phyloP scores from a whole-genome alignment of 2,329 filamentous ascomycete genomes.

The Periconia digitata region DNA sequence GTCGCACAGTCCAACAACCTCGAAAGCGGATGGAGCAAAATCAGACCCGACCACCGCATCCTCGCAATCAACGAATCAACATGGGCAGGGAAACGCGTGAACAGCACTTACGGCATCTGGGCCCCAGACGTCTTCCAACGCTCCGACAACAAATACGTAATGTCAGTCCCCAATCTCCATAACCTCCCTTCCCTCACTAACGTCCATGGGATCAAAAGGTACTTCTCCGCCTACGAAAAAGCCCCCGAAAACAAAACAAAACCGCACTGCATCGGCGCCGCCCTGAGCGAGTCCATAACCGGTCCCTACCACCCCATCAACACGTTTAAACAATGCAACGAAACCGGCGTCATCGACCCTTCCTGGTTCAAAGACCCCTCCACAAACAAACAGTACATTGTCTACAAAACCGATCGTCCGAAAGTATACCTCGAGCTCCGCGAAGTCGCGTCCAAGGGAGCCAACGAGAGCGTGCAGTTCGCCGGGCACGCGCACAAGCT shows the following conservation, averaged over 20 bases:
- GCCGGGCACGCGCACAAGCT: slow-evolving; percentile 1
- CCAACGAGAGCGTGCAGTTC: slow-evolving; percentile 1
- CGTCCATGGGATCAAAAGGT: background rate
- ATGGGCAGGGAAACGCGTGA: no score
- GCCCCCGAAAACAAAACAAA: background rate
- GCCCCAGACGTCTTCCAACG: no score
- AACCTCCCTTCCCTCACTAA: background rate
- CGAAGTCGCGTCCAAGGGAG: background rate
- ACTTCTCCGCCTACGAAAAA: slow-evolving; percentile 3
- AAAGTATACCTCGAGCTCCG: slow-evolving; percentile 3
- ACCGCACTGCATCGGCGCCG: slow-evolving; percentile 5
- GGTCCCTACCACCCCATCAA: slow-evolving; percentile 2
- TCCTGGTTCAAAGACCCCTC: slow-evolving; percentile 6
- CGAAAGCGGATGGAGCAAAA: background rate
- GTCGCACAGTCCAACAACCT: background rate
- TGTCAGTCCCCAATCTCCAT: background rate
- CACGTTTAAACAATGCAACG: slow-evolving; percentile 5
- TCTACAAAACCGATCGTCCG: slow-evolving; percentile 6
- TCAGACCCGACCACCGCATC: background rate
- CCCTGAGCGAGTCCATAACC: background rate
- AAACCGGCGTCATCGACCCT: slow-evolving; percentile 6
- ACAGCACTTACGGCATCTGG: no score
- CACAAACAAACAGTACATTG: slow-evolving; percentile 2
- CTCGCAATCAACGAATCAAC: background rate
- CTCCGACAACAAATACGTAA: no score